Conservation (phyloP, 805 yeast species). For the Pichia deserticola region DNA sequence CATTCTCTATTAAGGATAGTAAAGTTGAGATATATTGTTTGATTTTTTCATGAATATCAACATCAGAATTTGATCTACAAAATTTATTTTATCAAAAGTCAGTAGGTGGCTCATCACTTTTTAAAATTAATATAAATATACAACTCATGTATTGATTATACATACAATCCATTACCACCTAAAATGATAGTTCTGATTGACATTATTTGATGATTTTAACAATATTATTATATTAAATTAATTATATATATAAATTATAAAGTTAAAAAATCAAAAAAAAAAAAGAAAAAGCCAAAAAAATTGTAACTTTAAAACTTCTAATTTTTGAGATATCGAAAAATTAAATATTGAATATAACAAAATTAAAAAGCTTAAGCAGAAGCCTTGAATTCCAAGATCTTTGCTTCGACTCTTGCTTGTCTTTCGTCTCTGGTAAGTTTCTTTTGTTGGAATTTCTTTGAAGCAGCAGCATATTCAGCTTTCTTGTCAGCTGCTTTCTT, state of each 20-base stretch:
- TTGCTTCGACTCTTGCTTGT: slow-evolving; percentile 79
- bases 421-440: slow-evolving; percentile 92
- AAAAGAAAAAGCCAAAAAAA: not conserved
- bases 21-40: slow-evolving; percentile 12
- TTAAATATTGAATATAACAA: not conserved
- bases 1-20: slow-evolving; percentile 21
- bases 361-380: slow-evolving; percentile 22
- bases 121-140: too few relatives aligned
- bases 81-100: not conserved
- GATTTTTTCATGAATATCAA: not conserved
- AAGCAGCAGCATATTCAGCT: slow-evolving; percentile 96
- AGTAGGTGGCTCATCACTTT: slow-evolving; percentile 2
- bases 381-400: slow-evolving; percentile 86
- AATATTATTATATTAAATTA: not conserved
- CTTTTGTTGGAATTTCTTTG: slow-evolving; percentile 82
- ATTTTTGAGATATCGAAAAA: not conserved
- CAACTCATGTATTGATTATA: too few relatives aligned
- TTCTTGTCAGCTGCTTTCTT: slow-evolving; percentile 87
- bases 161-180: not conserved
- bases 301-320: not conserved
- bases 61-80: not conserved
- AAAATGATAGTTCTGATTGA: not conserved
- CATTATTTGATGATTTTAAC: not conserved
- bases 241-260: not conserved
- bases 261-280: not conserved